These are phyloP conservation scores for Bolboschoenoplectus hybrid DNA, from an alignment of 202 grass and related monocot genomes.

Conservation along the genomic window DNA sequence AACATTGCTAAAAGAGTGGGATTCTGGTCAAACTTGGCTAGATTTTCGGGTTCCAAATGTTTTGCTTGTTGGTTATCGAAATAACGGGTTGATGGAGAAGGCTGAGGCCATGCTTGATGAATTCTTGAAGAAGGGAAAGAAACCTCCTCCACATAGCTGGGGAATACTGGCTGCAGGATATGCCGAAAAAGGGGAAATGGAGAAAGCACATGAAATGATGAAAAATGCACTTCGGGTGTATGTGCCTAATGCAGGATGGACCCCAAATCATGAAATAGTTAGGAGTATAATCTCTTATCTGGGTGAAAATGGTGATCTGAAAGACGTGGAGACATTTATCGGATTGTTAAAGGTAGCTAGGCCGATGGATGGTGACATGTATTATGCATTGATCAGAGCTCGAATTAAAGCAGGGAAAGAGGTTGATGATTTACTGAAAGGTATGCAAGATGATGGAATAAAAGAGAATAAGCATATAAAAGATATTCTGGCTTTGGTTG, in stretches of 20 bases:
- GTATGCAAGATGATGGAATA: constrained; percentile 51
- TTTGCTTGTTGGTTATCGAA: constrained; percentile 64
- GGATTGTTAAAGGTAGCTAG: constrained; percentile 63
- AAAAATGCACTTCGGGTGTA: constrained; percentile 69
- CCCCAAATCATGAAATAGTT: constrained; percentile 51
- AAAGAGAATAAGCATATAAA: constrained; percentile 36
- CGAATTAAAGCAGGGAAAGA: constrained; percentile 51
- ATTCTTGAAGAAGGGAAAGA: constrained; percentile 65
- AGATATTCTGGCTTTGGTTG: constrained; percentile 6
- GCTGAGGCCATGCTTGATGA: constrained; percentile 58
- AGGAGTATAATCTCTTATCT: constrained; percentile 67
- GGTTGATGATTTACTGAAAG: constrained; percentile 45
- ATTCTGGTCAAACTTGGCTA: constrained; percentile 55
- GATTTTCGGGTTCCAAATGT: constrained; percentile 73
- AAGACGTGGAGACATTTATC: constrained; percentile 68
- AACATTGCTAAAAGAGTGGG: constrained; percentile 79
- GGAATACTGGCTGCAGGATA: constrained; percentile 69
- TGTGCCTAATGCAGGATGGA: constrained; percentile 56
- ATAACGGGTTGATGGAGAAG: constrained; percentile 66
- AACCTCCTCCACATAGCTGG: constrained; percentile 67
- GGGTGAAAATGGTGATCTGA: constrained; percentile 46
- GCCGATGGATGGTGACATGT: constrained; percentile 62
- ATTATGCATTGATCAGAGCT: constrained; percentile 56
- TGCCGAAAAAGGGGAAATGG: constrained; percentile 49
- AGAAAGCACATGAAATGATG: constrained; percentile 66